Conservation (phyloP, 2,329 filamentous ascomycete species). For the Cyanodermella asteris region DNA sequence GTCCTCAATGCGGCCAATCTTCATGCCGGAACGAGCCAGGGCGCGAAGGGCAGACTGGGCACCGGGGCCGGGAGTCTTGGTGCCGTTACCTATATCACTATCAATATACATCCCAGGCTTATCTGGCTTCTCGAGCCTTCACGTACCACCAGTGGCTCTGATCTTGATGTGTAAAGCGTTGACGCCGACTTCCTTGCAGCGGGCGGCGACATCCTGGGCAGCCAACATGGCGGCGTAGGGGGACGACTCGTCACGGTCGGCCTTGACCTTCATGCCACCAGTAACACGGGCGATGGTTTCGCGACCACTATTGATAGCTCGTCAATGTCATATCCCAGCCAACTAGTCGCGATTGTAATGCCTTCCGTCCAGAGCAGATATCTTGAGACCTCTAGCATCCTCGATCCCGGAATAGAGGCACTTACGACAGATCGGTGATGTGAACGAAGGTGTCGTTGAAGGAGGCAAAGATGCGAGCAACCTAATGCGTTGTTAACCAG, state of each 20-base stretch:
- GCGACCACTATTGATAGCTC: slow-evolving; percentile 93
- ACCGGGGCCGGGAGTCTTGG: slow-evolving; percentile 98
- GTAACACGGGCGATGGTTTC: slow-evolving; percentile 99
- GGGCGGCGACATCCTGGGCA: slow-evolving; percentile 87
- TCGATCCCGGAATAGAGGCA: too few relatives aligned
- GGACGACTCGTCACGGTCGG: slow-evolving; percentile 98
- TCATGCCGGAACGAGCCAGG: slow-evolving; percentile 97
- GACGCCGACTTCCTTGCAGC: slow-evolving; percentile 70
- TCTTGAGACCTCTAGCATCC: too few relatives aligned
- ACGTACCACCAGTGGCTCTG: slow-evolving; percentile 86
- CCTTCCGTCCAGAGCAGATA: too few relatives aligned
- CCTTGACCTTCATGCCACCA: slow-evolving; percentile 99
- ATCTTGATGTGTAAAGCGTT: slow-evolving; percentile 99
- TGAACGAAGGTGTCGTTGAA: slow-evolving; percentile 93
- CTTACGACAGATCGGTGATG: slow-evolving; percentile 98
- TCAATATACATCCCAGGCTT: slow-evolving; percentile 1
- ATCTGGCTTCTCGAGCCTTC: slow-evolving; percentile 1
- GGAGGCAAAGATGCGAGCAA: slow-evolving; percentile 93
- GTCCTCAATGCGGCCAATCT: slow-evolving; percentile 98
- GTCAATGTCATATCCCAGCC: too few relatives aligned
- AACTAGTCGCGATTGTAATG: too few relatives aligned
- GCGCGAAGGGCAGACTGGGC: slow-evolving; percentile 98
- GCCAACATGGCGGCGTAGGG: slow-evolving; percentile 99
- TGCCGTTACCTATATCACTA: slow-evolving; percentile 62
- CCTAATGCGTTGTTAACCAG: too few relatives aligned